phyloP scores from a whole-genome alignment of 2,329 filamentous ascomycete genomes.

The Fonsecaea pedrosoi region DNA sequence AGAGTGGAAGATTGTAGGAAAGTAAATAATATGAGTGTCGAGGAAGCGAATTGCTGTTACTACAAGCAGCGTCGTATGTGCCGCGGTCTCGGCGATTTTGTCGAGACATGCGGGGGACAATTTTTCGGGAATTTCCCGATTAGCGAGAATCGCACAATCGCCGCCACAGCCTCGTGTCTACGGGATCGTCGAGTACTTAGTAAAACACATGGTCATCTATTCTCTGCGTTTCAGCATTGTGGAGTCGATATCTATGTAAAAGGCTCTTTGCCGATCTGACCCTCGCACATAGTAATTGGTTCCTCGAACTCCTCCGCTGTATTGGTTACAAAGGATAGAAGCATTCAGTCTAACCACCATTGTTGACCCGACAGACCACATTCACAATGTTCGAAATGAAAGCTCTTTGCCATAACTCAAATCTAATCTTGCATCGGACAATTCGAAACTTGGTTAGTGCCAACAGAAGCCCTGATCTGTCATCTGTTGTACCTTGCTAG shows the following conservation, averaged over 20 bases:
- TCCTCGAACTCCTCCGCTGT: neutral
- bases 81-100: constrained; percentile 1
- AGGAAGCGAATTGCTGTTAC: neutral
- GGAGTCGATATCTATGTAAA: neutral
- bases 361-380: neutral
- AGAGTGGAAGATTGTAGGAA: neutral
- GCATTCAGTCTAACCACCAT: neutral
- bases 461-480: neutral
- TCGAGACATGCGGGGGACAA: neutral
- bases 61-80: neutral
- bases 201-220: neutral
- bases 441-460: neutral
- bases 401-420: neutral
- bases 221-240: neutral
- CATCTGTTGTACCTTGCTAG: constrained; percentile 55
- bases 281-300: neutral
- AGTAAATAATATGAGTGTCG: neutral
- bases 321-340: neutral
- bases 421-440: neutral
- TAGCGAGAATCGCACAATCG: neutral
- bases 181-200: no score
- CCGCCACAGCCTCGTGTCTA: neutral
- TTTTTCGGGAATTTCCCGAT: neutral
- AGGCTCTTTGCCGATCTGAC: neutral
- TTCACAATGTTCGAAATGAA: neutral